A percentile compares a stretch with the other conserved stretches of the same genome.
Conservation (phyloP, 345 rosid genomes). For the Corchorus olitorius region DNA sequence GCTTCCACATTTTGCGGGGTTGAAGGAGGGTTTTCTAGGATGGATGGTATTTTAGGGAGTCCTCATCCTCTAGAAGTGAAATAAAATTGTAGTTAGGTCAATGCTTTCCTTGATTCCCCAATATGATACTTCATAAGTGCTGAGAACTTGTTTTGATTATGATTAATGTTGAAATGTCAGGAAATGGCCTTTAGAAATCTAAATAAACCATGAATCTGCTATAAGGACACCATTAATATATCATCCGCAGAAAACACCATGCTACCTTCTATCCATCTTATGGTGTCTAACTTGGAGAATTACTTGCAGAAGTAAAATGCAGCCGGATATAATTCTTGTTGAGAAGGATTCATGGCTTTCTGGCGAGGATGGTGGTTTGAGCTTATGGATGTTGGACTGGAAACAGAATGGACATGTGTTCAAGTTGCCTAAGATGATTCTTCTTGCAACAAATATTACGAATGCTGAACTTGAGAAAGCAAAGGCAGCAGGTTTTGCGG, state of each 20-base stretch:
- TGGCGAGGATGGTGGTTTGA: constrained; percentile 47
- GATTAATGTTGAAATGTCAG: not conserved
- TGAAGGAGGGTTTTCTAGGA: not conserved
- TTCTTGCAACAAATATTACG: constrained; percentile 77
- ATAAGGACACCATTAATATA: not conserved
- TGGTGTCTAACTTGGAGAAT: not conserved
- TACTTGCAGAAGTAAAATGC: constrained; percentile 44
- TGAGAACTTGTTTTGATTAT: not conserved
- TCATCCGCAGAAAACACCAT: not conserved
- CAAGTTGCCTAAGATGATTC: constrained; percentile 66
- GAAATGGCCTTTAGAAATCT: constrained; percentile 2
- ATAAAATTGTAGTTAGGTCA: no score
- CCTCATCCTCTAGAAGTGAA: not conserved
- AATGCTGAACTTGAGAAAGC: constrained; percentile 68
- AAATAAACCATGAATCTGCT: not conserved
- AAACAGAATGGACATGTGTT: constrained; percentile 50
- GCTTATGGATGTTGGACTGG: constrained; percentile 37
- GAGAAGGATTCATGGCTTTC: constrained; percentile 91
- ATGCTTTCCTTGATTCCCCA: no score
- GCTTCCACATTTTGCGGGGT: not conserved
- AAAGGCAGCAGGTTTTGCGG: constrained; percentile 81
- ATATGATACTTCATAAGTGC: no score
- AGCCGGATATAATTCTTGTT: constrained; percentile 69
- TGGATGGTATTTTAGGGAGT: not conserved
- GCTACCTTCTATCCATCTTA: not conserved